Base-by-base conservation (phyloP, 1,284 basidiomycete species). In the Mycena sp. region DNA sequence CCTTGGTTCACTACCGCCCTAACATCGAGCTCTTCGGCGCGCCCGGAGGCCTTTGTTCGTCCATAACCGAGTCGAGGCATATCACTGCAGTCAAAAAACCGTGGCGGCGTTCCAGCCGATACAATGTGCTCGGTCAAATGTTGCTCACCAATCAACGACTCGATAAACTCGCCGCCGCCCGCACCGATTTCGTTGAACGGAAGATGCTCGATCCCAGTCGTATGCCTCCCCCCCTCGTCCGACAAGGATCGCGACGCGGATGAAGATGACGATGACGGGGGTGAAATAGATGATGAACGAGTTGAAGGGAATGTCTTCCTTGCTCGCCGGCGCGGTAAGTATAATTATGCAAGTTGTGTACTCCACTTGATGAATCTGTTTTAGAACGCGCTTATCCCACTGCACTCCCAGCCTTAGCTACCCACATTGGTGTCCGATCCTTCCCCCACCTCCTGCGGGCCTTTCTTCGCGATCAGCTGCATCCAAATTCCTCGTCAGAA, bases 401-500 rank as follows among this genome's bases (percentile, higher is more conserved):
- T 12, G n/a, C 12, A 12, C 43, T 26, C 17, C 7, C 7, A 6
- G 25, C 7, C 17, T 60, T 68, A 49, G 48, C 59, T 19, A 45
- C 2, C 12, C 21, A 65, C 7, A 58, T 72, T 6, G 29, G 57
- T n/a, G 63, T 69, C 21, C 67, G 69, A 0, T 4, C 67, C 14
- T 58, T 77, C 0, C 41, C 50, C 0, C n/a, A 61, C 6, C 65
- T 69, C 9, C 49, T 74, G 25, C 57, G 60, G 4, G 56, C 59
- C 0, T 76, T 74, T 58, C 65, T 76, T 3, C 71, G 66, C 45
- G 58, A 64, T 6, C 69, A 73, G 40, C 37, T 69, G 21, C 40
- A 73, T 52, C 69, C 69, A 3, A 45, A 74, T 7, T 21, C 59
- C 14, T 35, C 32, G 32, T n/a, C n/a, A n/a, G n/a, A n/a, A n/a